phyloP scores from a whole-genome alignment of 2,329 filamentous ascomycete species.

The Xylogone sp. region DNA sequence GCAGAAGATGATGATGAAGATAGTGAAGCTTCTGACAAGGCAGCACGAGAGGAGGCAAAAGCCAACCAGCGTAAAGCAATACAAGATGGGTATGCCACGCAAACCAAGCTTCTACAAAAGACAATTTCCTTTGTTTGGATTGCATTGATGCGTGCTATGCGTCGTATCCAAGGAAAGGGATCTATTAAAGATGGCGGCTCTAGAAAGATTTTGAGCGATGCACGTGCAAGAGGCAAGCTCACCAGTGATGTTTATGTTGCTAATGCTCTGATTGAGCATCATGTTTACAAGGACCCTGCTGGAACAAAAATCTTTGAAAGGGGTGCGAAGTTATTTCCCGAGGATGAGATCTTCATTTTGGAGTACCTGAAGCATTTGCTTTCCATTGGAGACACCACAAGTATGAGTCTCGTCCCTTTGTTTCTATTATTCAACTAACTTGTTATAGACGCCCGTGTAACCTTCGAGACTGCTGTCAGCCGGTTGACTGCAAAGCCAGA shows the following conservation, averaged over 20 bases:
- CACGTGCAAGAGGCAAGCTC: conserved; percentile 79
- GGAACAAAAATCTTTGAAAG: conserved; percentile 95
- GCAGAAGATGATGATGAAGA: conserved; percentile 48
- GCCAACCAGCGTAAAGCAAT: conserved; percentile 59
- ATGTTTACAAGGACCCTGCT: conserved; percentile 91
- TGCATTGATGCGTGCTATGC: conserved; percentile 87
- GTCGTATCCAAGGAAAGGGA: conserved; percentile 84
- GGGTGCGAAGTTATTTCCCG: conserved; percentile 87
- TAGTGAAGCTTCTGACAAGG: conserved; percentile 26
- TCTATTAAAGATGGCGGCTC: conserved; percentile 57
- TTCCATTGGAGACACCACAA: conserved; percentile 87
- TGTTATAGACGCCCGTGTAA: conserved; percentile 76
- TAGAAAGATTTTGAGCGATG: conserved; percentile 84
- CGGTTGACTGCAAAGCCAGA: conserved; percentile 76
- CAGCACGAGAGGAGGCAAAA: conserved; percentile 43
- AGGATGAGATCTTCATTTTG: conserved; percentile 88
- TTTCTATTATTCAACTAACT: conserved; percentile 14
- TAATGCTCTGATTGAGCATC: conserved; percentile 87
- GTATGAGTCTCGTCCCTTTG: conserved; percentile 48
- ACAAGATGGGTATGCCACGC: conserved; percentile 64
- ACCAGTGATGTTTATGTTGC: conserved; percentile 95
- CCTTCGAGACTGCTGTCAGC: conserved; percentile 92
- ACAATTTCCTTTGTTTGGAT: conserved; percentile 95
- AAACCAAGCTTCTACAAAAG: conserved; percentile 73
- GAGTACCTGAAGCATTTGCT: conserved; percentile 96